Evolutionary conservation across 2,329 filamentous ascomycete genomes (phyloP), one percentile per base, ranked within the genome.

Genomic region (Fusarium staphyleae): DNA sequence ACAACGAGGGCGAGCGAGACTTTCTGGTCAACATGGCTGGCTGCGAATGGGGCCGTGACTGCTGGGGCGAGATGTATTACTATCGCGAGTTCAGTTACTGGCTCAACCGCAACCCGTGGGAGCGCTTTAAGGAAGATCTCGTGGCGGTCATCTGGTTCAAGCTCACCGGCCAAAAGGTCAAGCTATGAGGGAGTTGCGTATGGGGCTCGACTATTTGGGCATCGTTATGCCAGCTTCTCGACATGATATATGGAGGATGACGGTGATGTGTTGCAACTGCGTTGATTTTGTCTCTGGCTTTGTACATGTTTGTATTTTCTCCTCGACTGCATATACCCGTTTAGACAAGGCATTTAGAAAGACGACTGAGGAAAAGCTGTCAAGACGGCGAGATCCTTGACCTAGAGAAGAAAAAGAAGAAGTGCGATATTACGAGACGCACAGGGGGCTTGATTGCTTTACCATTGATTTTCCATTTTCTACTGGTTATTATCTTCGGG

Each of bases 21-120:
- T 97, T 99, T 69, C 66, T 98, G 39, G 93, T 99, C 67, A 99
- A 97, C 74, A 98, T 99, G 93, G 95, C 95, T 5, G 95, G 95
- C 4, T 99, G 95, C 72, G 89, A 96, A 74, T 98, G 91, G 89
- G 93, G 93, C 4, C 86, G 95, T 42, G 93, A 99, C 76, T 99
- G 95, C 74, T 98, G 93, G 93, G 88, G 88, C 30, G 95, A 99
- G 76, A 97, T 99, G 87, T 96, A 96, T 77, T 88, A 89, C 72
- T 99, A 92, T 77, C 89, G 93, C 45, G 87, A 96, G 73, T 82
- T 96, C 69, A 96, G 91, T 78, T 93, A 96, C 73, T 87, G 87
- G 74, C 82, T 97, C 57, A 97, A 97, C 78, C 85, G 91, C 44
- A 90, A 85, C 43, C 81, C 77, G 48, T 97, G 91, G 91, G 89